Base-by-base conservation (phyloP, 176 grass and related monocot genomes). In the Otatea glauca region DNA sequence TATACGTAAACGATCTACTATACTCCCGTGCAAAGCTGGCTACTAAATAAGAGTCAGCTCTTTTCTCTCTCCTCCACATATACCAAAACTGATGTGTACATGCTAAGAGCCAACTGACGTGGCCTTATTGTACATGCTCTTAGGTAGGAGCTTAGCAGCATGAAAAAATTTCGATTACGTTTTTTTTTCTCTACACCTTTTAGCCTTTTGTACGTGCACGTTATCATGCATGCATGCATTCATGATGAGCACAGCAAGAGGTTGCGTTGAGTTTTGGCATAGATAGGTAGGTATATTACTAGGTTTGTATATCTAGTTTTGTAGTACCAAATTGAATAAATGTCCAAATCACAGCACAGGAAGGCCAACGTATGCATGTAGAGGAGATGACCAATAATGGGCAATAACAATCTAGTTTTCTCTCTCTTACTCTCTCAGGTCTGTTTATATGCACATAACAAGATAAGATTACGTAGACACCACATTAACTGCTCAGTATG, bases 221-320 rank as follows among this genome's bases (percentile, higher is more conserved):
- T 29, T 4, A 1, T 23, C 55, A 23, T 25, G 21, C 11, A 24
- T 86, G 65, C 55, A 23, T 15, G 21, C 11, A 24, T 88, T 55
- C 88, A 20, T 6, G 84, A 77, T 6, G 84, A 84, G 86, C n/a
- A 87, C 67, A 0, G 15, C 43, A 16, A 88, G 15, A 59, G 20
- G 55, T 3, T 27, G 59, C 44, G 32, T 20, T 34, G 6, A 81
- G 64, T 16, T 73, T 50, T 7, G 42, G 25, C 49, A 70, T 47
- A 71, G 68, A 23, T 24, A n/a, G 66, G 20, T 67, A 67, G 16
- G 16, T 5, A 21, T 3, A 47, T 70, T 47, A 29, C 43, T 49
- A 47, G 41, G n/a, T 71, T 71, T 9, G 65, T 37, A 62, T 25
- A 14, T 64, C 61, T 6, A 32, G 25, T 32, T 13, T 16, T 16